These are phyloP conservation scores for Penicillium desertorum DNA, from an alignment of 495 filamentous ascomycete genomes.

Conservation along the genomic window DNA sequence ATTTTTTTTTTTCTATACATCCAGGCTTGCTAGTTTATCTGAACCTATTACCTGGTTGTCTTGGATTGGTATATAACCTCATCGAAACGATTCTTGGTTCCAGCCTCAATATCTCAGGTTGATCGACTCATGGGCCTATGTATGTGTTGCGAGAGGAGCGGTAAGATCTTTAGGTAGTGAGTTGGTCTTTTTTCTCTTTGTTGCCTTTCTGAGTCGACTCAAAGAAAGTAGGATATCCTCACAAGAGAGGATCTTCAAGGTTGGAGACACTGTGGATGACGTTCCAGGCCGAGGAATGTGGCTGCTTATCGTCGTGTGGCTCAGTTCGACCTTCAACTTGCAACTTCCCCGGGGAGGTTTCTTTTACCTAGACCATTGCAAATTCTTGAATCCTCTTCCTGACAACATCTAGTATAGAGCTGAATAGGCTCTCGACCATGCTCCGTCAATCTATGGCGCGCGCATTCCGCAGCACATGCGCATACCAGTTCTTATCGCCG, in stretches of 20 bases:
- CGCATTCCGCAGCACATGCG: conserved; percentile 7
- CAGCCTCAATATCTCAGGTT: neutral
- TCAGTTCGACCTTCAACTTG: neutral
- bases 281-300: conserved; percentile 3
- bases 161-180: neutral
- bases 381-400: neutral
- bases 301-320: conserved; percentile 19
- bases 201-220: neutral
- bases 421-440: conserved; percentile 9
- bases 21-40: neutral
- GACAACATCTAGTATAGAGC: neutral
- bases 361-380: neutral
- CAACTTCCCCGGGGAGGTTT: neutral
- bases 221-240: neutral
- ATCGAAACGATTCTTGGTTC: neutral
- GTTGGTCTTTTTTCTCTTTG: too few relatives aligned
- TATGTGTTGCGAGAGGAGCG: neutral
- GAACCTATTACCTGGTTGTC: neutral
- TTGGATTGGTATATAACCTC: neutral
- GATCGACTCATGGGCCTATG: neutral
- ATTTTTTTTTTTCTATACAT: conserved; percentile 4
- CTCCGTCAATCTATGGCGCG: neutral
- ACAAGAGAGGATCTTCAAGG: neutral
- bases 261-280: neutral
- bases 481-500: neutral